These are phyloP conservation scores for Acrocalymma vagum DNA, from an alignment of 2,329 filamentous ascomycete genomes.

Conservation along the genomic window DNA sequence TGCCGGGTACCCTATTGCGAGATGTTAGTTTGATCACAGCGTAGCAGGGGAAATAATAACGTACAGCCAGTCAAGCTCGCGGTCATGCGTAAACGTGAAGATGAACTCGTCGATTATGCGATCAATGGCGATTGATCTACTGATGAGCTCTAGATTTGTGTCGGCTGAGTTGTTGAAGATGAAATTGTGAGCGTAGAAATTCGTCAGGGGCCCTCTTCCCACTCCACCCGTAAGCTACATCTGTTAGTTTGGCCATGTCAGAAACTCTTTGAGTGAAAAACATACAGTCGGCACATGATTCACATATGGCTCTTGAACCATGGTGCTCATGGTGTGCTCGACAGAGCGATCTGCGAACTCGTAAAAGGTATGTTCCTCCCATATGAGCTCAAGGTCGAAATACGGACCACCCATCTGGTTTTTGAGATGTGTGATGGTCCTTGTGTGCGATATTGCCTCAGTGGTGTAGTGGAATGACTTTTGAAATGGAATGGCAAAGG, in stretches of 20 bases:
- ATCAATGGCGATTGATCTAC: conserved; percentile 74
- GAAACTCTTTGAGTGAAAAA: not conserved
- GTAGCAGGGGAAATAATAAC: conserved; percentile 65
- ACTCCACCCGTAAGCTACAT: conserved; percentile 66
- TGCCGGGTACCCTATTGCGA: conserved; percentile 15
- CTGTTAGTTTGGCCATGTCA: conserved; percentile 1
- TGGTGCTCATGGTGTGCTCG: conserved; percentile 77
- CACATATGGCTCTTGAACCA: conserved; percentile 80
- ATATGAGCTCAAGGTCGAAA: conserved; percentile 77
- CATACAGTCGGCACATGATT: conserved; percentile 71
- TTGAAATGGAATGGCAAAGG: conserved; percentile 64
- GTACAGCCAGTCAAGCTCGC: conserved; percentile 38
- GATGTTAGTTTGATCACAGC: conserved; percentile 60
- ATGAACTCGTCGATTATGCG: conserved; percentile 57
- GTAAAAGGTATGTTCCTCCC: conserved; percentile 77
- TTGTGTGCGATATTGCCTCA: conserved; percentile 70
- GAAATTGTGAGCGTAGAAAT: conserved; percentile 76
- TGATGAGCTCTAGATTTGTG: conserved; percentile 71
- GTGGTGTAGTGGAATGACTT: conserved; percentile 51
- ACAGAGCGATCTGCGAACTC: conserved; percentile 74
- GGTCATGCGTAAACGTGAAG: conserved; percentile 29
- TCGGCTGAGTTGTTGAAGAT: conserved; percentile 76
- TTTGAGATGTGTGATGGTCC: conserved; percentile 70
- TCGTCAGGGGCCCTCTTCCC: conserved; percentile 66
- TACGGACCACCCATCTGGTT: conserved; percentile 66